These are phyloP conservation scores for Barbarea vulgaris DNA, from an alignment of 345 rosid genomes.

Conservation along the genomic window DNA sequence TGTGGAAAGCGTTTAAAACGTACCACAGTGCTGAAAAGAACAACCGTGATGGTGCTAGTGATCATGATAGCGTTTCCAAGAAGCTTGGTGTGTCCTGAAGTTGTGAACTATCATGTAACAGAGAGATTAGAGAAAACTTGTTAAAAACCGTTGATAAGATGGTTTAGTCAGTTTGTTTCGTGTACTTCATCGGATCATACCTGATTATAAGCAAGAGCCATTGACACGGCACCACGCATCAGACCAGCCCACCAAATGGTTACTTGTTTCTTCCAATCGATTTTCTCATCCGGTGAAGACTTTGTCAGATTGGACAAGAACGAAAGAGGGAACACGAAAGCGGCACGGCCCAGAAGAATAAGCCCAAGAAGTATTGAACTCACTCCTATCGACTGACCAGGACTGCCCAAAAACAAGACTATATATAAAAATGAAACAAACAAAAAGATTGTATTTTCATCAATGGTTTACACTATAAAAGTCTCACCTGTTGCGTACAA, in stretches of 20 bases:
- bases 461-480: neutral
- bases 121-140: neutral
- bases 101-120: conserved; percentile 62
- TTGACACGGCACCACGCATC: conserved; percentile 95
- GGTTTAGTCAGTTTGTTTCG: neutral
- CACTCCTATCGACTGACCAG: conserved; percentile 69
- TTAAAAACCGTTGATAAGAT: neutral
- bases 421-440: neutral
- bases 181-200: conserved; percentile 40
- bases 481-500: conserved; percentile 73
- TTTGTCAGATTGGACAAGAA: conserved; percentile 85
- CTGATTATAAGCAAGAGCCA: conserved; percentile 99
- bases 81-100: conserved; percentile 59
- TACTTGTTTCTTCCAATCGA: conserved; percentile 73
- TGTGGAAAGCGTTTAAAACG: conserved; percentile 13
- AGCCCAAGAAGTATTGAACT: conserved; percentile 81
- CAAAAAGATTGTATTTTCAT: neutral
- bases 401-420: conserved; percentile 49
- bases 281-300: conserved; percentile 58
- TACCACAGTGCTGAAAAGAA: conserved; percentile 95
- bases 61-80: conserved; percentile 84
- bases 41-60: conserved; percentile 93
- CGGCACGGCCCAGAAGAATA: conserved; percentile 84
- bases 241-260: conserved; percentile 99
- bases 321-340: conserved; percentile 85